These are phyloP conservation scores for Fusarium pseudograminearum DNA, from an alignment of 2,329 filamentous ascomycete genomes.

Conservation along the genomic window DNA sequence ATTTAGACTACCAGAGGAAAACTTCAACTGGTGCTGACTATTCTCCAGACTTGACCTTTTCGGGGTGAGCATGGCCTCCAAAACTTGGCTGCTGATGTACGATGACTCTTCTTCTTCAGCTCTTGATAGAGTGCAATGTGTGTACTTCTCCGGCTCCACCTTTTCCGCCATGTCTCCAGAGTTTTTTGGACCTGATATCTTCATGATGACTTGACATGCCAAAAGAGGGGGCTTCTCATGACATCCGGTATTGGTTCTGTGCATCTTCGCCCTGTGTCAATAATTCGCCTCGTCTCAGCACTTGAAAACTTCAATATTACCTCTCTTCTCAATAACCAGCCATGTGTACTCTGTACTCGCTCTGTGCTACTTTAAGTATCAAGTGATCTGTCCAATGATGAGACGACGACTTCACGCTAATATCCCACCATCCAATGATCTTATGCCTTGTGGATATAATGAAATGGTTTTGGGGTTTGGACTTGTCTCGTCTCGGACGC, in stretches of 20 bases:
- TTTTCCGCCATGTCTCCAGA: slow-evolving; percentile 41
- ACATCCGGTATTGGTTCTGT: slow-evolving; percentile 9
- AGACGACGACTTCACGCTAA: slow-evolving; percentile 12
- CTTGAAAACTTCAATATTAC: slow-evolving; percentile 16
- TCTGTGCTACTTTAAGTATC: neutral
- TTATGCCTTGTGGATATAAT: slow-evolving; percentile 25
- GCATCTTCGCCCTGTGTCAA: slow-evolving; percentile 4
- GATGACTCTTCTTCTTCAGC: slow-evolving; percentile 46
- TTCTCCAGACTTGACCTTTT: slow-evolving; percentile 29
- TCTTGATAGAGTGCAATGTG: slow-evolving; percentile 29
- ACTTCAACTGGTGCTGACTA: slow-evolving; percentile 13
- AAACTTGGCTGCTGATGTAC: slow-evolving; percentile 41
- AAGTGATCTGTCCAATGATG: slow-evolving; percentile 22
- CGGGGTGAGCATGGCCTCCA: slow-evolving; percentile 29
- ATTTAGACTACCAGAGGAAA: slow-evolving; percentile 14
- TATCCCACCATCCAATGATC: slow-evolving; percentile 7
- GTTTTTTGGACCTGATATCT: slow-evolving; percentile 19
- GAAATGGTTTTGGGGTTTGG: slow-evolving; percentile 23
- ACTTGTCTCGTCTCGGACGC: slow-evolving; percentile 32
- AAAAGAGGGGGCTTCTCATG: neutral
- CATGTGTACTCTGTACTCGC: neutral
- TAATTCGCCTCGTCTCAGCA: slow-evolving; percentile 1
- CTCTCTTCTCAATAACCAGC: neutral
- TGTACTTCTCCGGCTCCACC: slow-evolving; percentile 34
- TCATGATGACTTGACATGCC: slow-evolving; percentile 18